Evolutionary conservation across 495 filamentous ascomycete species (phyloP), one percentile per base, ranked within the genome.

Genomic region (Aspergillus cavernicola): DNA sequence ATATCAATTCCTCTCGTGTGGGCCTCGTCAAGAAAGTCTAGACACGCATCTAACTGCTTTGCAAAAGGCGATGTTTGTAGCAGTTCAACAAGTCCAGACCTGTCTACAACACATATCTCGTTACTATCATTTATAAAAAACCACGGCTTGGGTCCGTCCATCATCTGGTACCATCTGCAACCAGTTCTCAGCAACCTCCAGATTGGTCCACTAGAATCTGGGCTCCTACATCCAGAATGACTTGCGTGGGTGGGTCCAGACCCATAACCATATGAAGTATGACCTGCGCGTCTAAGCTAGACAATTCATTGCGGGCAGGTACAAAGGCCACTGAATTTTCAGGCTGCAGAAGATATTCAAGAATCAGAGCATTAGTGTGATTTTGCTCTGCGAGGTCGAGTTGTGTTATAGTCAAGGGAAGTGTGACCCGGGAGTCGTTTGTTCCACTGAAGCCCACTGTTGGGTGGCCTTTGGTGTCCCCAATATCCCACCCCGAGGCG

Each of bases 1-100:
- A 93, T 58, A 59, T 92, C 87, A 1, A 81, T 87, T 0, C 89
- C 89, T 57, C 89, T 67, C 0, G 89, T 90, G 56, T 93, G 89
- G 0, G 80, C 80, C 55, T 93, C 82, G 42, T 91, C 88, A 2
- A 92, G 71, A 59, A 85, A 92, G 0, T 92, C 80, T 0, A 88
- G 67, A 56, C 86, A 92, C 0, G 64, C 55, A 10, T 80, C 81
- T 23, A 89, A 70, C 10, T 85, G 78, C 8, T 76, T 68, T 0
- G 71, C 59, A 60, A 81, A 92, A 0, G 86, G 74, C 0, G 89
- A 90, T 0, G 68, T 69, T 6, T 78, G 69, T 4, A 91, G 68
- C 0, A 67, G 65, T 48, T 85, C 79, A 0, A 70, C 59, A 0
- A 50, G 66, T 0, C 79, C 79, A 22, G 67, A 63, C 11, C 75